Evolutionary conservation across 2,329 filamentous ascomycete genomes (phyloP).

Genomic region (Exophiala sideris): DNA sequence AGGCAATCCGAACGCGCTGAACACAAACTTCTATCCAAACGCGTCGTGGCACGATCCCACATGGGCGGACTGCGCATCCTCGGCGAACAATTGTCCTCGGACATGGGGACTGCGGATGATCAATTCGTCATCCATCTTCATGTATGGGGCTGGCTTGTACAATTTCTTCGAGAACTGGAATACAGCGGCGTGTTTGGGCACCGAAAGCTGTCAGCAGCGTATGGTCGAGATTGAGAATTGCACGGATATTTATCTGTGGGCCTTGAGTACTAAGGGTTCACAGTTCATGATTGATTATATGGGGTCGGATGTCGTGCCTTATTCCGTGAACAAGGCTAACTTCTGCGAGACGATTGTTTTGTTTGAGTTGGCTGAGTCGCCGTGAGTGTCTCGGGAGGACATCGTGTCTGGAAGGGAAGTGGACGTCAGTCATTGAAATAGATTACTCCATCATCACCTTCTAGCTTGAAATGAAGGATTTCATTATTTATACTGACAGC

Average conservation of each 20-base stretch:
- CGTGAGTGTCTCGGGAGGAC: neutral
- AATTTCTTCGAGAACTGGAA: constrained; percentile 57
- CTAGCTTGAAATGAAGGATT: too few relatives aligned
- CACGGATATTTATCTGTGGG: constrained; percentile 26
- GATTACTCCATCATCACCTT: too few relatives aligned
- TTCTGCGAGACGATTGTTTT: constrained; percentile 25
- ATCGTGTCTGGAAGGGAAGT: too few relatives aligned
- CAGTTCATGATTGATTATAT: constrained; percentile 27
- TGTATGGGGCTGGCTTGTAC: constrained; percentile 66
- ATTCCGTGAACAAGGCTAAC: constrained; percentile 23
- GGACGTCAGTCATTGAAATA: too few relatives aligned
- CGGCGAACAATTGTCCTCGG: constrained; percentile 32
- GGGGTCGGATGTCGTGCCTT: constrained; percentile 23
- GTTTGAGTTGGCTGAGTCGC: constrained; percentile 23
- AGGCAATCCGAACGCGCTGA: constrained; percentile 57
- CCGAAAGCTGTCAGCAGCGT: constrained; percentile 26
- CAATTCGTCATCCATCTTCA: constrained; percentile 52
- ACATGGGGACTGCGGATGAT: constrained; percentile 66
- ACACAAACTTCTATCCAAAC: constrained; percentile 51
- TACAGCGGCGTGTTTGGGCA: constrained; percentile 34
- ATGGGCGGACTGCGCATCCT: constrained; percentile 43
- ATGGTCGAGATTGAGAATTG: constrained; percentile 26
- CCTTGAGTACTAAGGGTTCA: constrained; percentile 24
- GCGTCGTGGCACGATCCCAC: constrained; percentile 48
- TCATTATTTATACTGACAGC: neutral